Percentiles rank a stretch among this genome's conserved stretches.
These are phyloP conservation scores for Suillus clintonianus DNA, from an alignment of 768 basidiomycete genomes.

Conservation along the genomic window DNA sequence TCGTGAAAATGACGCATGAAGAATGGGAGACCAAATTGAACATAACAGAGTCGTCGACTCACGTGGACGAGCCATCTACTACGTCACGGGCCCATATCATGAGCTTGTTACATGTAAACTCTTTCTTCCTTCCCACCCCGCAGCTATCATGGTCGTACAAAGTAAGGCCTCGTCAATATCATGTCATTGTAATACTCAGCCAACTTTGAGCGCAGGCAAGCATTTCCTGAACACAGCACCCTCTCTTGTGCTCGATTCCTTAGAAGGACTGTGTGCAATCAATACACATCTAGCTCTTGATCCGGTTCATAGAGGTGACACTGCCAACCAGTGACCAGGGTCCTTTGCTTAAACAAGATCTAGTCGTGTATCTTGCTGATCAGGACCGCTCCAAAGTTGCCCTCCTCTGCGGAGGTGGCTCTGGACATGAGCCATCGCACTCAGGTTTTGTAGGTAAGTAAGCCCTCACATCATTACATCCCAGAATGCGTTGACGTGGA, in stretches of 20 bases:
- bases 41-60: too few relatives aligned
- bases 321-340: slow-evolving; percentile 1
- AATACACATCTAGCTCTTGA: slow-evolving; percentile 79
- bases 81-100: background rate
- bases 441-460: slow-evolving; percentile 82
- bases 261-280: slow-evolving; percentile 67
- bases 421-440: slow-evolving; percentile 91
- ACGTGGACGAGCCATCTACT: too few relatives aligned
- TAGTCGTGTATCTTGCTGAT: slow-evolving; percentile 65
- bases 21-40: slow-evolving; percentile 17
- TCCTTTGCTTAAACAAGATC: background rate
- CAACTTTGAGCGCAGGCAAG: slow-evolving; percentile 42
- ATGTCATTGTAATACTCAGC: background rate
- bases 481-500: slow-evolving; percentile 3
- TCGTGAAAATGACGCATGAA: slow-evolving; percentile 24
- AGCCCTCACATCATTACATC: background rate
- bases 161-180: slow-evolving; percentile 6
- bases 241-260: slow-evolving; percentile 75
- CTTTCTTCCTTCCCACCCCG: background rate
- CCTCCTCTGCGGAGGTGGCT: slow-evolving; percentile 81
- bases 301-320: slow-evolving; percentile 63
- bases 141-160: slow-evolving; percentile 16
- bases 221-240: slow-evolving; percentile 78
- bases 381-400: slow-evolving; percentile 68
- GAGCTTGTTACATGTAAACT: background rate